Conservation (phyloP, 2,329 filamentous ascomycete genomes). For the Ophiostoma sp. region DNA sequence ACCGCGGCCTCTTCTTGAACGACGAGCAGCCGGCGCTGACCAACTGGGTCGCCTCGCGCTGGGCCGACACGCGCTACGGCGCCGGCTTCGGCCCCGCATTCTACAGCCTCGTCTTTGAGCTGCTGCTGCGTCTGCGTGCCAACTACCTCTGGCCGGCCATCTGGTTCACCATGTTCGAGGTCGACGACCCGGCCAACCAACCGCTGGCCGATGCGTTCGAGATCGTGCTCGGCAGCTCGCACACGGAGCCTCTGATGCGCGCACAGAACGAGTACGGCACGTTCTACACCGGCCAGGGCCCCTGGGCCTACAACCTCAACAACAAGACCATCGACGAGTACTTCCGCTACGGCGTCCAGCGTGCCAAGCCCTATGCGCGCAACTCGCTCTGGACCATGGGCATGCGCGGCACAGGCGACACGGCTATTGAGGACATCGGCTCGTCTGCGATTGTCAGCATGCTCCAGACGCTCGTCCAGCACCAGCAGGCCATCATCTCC, state of each 20-base stretch:
- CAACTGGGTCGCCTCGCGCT: constrained; percentile 53
- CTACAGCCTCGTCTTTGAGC: constrained; percentile 64
- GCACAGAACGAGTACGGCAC: constrained; percentile 53
- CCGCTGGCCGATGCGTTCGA: constrained; percentile 67
- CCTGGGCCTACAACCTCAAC: constrained; percentile 66
- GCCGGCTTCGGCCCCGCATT: constrained; percentile 56
- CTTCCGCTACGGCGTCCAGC: constrained; percentile 60
- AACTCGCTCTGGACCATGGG: constrained; percentile 61
- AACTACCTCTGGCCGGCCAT: constrained; percentile 67
- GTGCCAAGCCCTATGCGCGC: constrained; percentile 61
- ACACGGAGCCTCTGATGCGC: constrained; percentile 67
- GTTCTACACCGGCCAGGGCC: constrained; percentile 47
- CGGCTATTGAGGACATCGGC: constrained; percentile 52
- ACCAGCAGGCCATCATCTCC: constrained; percentile 55
- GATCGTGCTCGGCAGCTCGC: constrained; percentile 66
- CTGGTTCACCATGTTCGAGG: constrained; percentile 67
- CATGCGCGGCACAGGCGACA: constrained; percentile 67
- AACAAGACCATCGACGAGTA: constrained; percentile 63
- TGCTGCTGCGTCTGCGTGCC: constrained; percentile 62
- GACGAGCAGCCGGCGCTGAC: constrained; percentile 64
- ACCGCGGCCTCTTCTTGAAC: constrained; percentile 65
- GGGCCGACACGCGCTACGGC: constrained; percentile 41
- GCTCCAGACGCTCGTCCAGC: constrained; percentile 55
- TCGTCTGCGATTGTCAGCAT: constrained; percentile 52
- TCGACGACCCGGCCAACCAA: constrained; percentile 64